These are phyloP conservation scores for Naegleria fowleri DNA, from an alignment of 208 protist species.

Conservation along the genomic window DNA sequence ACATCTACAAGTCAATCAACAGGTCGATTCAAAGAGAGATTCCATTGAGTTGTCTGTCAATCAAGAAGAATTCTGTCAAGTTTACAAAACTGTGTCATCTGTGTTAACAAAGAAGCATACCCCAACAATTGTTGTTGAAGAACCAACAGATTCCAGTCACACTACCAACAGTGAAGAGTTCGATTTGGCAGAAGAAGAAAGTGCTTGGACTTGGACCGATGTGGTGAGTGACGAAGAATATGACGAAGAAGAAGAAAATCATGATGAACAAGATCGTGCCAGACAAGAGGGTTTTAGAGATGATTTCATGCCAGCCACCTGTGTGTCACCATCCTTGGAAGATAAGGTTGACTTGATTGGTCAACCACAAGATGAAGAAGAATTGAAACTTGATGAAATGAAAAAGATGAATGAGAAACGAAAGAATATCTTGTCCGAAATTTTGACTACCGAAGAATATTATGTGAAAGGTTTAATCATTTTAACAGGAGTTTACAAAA, in stretches of 20 bases:
- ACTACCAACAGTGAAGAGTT: background rate
- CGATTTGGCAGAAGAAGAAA: background rate
- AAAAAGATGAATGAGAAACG: background rate
- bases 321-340: background rate
- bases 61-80: background rate
- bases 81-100: background rate
- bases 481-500: background rate
- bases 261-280: background rate
- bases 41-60: background rate
- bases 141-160: no score
- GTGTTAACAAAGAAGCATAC: background rate
- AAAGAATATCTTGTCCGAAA: background rate
- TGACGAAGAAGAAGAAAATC: background rate
- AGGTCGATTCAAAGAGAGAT: background rate
- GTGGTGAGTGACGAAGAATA: background rate
- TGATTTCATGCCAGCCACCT: background rate
- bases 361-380: background rate
- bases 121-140: background rate
- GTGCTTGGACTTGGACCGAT: background rate
- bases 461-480: background rate
- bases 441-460: constrained; percentile 3
- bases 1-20: no score
- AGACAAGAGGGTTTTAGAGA: no score
- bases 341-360: background rate
- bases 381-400: background rate